A percentile compares a stretch with the other conserved stretches of the same genome.
phyloP scores from a whole-genome alignment of 768 basidiomycete species.

The Mycena floridula region DNA sequence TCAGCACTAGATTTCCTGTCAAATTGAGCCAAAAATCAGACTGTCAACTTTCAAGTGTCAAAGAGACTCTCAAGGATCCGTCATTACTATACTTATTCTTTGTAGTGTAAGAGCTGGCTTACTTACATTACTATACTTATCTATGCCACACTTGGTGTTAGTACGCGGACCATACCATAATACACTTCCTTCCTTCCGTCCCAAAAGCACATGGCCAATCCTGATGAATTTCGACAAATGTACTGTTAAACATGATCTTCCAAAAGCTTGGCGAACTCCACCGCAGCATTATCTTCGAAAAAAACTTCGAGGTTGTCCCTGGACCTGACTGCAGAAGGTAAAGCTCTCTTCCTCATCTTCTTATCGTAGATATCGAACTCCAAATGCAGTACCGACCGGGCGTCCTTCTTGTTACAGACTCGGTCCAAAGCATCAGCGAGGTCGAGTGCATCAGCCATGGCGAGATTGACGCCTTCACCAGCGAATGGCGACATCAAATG shows the following conservation, averaged over 20 bases:
- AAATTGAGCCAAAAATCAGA: too few species aligned
- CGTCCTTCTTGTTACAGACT: neutral
- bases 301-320: neutral
- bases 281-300: neutral
- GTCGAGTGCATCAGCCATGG: constrained; percentile 21
- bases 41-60: too few species aligned
- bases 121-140: too few species aligned
- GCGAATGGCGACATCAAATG: constrained; percentile 31
- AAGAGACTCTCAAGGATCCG: too few species aligned
- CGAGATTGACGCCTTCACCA: constrained; percentile 31
- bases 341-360: neutral
- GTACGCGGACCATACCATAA: too few species aligned
- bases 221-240: too few species aligned
- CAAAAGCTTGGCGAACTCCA: neutral
- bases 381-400: neutral
- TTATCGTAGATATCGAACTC: neutral
- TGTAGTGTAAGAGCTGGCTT: too few species aligned
- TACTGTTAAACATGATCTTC: neutral
- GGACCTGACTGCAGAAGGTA: neutral
- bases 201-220: too few species aligned
- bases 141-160: too few species aligned
- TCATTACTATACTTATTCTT: too few species aligned
- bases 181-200: too few species aligned
- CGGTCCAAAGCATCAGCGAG: constrained; percentile 5
- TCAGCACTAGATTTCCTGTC: too few species aligned